Base-by-base conservation (phyloP, 2,329 filamentous ascomycete species). In the Truncatella angustata region DNA sequence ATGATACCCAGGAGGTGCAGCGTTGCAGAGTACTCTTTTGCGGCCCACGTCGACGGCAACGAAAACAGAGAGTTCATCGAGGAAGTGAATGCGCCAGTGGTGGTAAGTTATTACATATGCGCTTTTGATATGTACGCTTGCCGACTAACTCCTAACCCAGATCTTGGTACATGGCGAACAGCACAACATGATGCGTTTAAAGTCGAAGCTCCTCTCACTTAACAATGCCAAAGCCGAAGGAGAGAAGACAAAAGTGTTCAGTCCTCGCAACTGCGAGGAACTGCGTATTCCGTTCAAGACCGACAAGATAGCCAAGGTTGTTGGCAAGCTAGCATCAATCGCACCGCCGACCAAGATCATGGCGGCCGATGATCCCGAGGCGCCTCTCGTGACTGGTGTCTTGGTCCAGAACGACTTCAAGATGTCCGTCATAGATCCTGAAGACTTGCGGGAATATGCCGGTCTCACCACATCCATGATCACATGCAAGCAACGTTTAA, bases 371-470 rank as follows among this genome's bases (percentile, higher is more conserved):
- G 67, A 65, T 21, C 62, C 70, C 26, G 66, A 61, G 20, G 63
- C 66, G 10, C 75, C 74, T 51, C 77, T 97, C 39, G 83, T 99
- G 61, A 89, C 87, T 0, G 94, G 94, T 24, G 94, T 99, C 0
- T 79, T 99, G 14, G 92, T 99, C 6, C 93, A 97, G 61, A 97
- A 96, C 67, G 94, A 97, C 68, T 97, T 99, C 71, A 96, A 97
- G 69, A 84, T 99, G 66, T 95, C 90, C 0, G 78, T 99, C 30
- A 97, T 99, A 93, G 92, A 92, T 1, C 92, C 94, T 0, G 94
- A 97, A 62, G 94, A 99, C 66, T 78, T 99, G 30, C 86, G 91
- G 55, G 94, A 99, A 70, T 99, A 96, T 67, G 94, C 94, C 0
- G 94, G 94, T n/a, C 76, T 99, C 26, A 97, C 91, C 3, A 97